Conservation (phyloP, 305 asterid genomes). For the Fraxinus velutina region DNA sequence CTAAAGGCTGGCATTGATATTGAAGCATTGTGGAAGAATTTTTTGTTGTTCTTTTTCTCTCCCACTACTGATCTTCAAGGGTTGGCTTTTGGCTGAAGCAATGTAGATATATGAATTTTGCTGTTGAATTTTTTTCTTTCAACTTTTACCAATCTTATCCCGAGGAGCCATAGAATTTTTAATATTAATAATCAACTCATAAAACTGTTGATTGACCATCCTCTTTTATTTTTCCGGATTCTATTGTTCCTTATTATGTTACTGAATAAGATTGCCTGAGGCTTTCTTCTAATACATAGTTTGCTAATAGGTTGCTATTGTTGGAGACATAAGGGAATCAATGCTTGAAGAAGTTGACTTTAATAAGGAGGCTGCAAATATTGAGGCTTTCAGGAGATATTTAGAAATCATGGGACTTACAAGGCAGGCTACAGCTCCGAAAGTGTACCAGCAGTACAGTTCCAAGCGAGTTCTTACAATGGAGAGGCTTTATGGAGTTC, state of each 20-base stretch:
- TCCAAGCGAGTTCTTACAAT: slow-evolving; percentile 68
- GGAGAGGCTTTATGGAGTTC: slow-evolving; percentile 99
- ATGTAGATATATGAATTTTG: not conserved
- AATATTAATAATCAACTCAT: not conserved
- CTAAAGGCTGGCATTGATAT: not conserved
- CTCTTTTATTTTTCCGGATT: slow-evolving; percentile 2
- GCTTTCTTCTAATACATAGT: slow-evolving; percentile 25
- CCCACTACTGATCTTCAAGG: slow-evolving; percentile 7
- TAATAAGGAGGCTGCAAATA: slow-evolving; percentile 77
- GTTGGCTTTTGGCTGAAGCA: slow-evolving; percentile 4
- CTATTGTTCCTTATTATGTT: not conserved
- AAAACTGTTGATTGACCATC: not conserved
- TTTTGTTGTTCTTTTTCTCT: not conserved
- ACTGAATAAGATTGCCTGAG: not conserved
- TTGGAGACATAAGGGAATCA: slow-evolving; percentile 88
- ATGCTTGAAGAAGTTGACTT: slow-evolving; percentile 99
- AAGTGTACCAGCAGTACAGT: slow-evolving; percentile 70
- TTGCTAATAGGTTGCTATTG: slow-evolving; percentile 77
- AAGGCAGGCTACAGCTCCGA: slow-evolving; percentile 93
- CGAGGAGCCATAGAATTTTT: not conserved
- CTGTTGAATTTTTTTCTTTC: not conserved
- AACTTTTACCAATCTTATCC: slow-evolving; percentile 15
- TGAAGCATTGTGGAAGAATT: not conserved
- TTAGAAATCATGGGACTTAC: slow-evolving; percentile 84
- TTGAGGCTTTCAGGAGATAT: slow-evolving; percentile 80